These are phyloP conservation scores for Hanseniaspora vineae DNA, from an alignment of 805 yeast genomes.

Conservation along the genomic window DNA sequence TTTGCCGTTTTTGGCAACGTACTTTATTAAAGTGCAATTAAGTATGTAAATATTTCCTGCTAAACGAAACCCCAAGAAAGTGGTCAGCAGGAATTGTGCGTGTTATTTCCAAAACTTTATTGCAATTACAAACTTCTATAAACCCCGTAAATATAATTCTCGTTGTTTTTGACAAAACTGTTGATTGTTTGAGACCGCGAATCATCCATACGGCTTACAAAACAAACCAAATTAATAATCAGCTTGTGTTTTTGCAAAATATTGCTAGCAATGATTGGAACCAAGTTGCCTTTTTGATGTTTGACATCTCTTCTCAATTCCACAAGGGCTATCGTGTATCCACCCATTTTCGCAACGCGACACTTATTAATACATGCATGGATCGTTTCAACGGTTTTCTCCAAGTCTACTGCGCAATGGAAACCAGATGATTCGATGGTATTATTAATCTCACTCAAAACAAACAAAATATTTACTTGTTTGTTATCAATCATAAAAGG, in stretches of 20 bases:
- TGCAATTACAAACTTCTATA: background rate
- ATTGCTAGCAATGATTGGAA: constrained; percentile 70
- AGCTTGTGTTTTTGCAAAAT: constrained; percentile 72
- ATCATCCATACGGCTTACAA: constrained; percentile 34
- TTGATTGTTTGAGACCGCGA: background rate
- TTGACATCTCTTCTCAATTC: constrained; percentile 32
- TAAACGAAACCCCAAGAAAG: background rate
- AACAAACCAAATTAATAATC: constrained; percentile 72
- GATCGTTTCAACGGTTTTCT: constrained; percentile 37
- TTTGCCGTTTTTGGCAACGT: constrained; percentile 47
- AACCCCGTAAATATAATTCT: background rate
- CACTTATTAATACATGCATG: constrained; percentile 33
- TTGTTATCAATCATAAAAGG: constrained; percentile 37
- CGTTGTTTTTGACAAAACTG: background rate
- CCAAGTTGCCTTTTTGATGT: constrained; percentile 41
- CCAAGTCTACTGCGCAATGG: constrained; percentile 83
- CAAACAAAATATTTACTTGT: constrained; percentile 48
- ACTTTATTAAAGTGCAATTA: constrained; percentile 23
- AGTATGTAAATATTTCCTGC: constrained; percentile 9
- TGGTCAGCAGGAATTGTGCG: too few species aligned
- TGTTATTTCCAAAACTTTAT: background rate
- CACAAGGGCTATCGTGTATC: constrained; percentile 61
- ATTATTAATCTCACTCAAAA: constrained; percentile 70
- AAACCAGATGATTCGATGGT: constrained; percentile 87
- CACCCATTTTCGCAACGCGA: constrained; percentile 72